phyloP scores from a whole-genome alignment of 2,329 filamentous ascomycete species.

The Purpureocillium lavendulum region DNA sequence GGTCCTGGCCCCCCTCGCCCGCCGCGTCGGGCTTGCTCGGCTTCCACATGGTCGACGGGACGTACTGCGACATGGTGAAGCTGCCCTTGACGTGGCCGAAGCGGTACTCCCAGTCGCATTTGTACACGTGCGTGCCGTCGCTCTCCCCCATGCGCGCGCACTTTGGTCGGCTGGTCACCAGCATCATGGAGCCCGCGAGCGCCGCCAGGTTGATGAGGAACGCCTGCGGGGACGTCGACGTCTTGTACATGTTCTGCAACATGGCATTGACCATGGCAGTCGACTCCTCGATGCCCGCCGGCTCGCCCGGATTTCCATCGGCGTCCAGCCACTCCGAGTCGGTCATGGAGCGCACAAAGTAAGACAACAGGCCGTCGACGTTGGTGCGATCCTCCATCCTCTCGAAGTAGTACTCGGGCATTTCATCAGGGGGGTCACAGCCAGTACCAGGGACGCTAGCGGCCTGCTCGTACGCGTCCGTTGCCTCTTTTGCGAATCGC shows the following conservation, averaged over 20 bases:
- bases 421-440: slow-evolving; percentile 6
- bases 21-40: slow-evolving; percentile 13
- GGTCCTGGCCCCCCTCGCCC: slow-evolving; percentile 4
- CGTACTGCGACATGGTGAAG: slow-evolving; percentile 44
- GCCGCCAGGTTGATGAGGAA: slow-evolving; percentile 54
- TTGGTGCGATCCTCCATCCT: slow-evolving; percentile 40
- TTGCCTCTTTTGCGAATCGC: slow-evolving; percentile 12
- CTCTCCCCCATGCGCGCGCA: slow-evolving; percentile 35
- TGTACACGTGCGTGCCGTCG: slow-evolving; percentile 35
- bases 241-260: slow-evolving; percentile 43
- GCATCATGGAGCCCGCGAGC: slow-evolving; percentile 42
- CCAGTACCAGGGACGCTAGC: slow-evolving; percentile 2
- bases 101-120: slow-evolving; percentile 45
- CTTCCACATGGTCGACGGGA: slow-evolving; percentile 33
- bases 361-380: slow-evolving; percentile 45
- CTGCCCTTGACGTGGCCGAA: slow-evolving; percentile 44
- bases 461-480: slow-evolving; percentile 10
- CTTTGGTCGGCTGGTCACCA: slow-evolving; percentile 34
- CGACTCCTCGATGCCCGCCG: slow-evolving; percentile 43
- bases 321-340: slow-evolving; percentile 43
- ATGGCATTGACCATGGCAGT: slow-evolving; percentile 43
- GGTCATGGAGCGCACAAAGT: slow-evolving; percentile 43
- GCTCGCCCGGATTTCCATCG: slow-evolving; percentile 30
- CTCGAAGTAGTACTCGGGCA: slow-evolving; percentile 25
- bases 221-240: slow-evolving; percentile 41